Conservation (phyloP, 306 rosid species). For the Astragalus membranaceus region DNA sequence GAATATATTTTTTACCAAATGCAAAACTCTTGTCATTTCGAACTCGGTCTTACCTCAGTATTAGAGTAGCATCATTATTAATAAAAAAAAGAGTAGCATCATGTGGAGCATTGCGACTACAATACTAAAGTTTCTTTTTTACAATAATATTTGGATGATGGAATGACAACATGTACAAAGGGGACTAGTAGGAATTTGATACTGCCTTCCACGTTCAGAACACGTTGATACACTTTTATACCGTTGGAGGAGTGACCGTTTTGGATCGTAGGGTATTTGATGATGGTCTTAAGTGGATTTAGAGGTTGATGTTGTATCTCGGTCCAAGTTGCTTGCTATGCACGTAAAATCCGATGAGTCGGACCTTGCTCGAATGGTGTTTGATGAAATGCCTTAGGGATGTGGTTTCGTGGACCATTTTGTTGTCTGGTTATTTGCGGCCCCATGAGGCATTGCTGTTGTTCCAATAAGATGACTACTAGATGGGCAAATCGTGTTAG, state of each 20-base stretch:
- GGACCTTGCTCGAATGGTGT: slow-evolving; percentile 34
- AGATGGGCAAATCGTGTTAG: slow-evolving; percentile 34
- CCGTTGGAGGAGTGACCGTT: slow-evolving; percentile 29
- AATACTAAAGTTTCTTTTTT: too few relatives aligned
- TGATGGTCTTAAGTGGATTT: slow-evolving; percentile 27
- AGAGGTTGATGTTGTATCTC: slow-evolving; percentile 51
- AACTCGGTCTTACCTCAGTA: too few relatives aligned
- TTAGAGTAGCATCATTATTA: too few relatives aligned
- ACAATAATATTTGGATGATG: too few relatives aligned
- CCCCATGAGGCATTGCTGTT: slow-evolving; percentile 45
- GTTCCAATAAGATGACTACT: slow-evolving; percentile 35
- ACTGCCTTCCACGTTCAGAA: slow-evolving; percentile 51
- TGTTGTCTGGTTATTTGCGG: slow-evolving; percentile 46
- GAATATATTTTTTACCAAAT: too few relatives aligned
- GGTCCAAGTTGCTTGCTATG: slow-evolving; percentile 58
- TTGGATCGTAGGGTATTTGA: slow-evolving; percentile 40
- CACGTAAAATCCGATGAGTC: slow-evolving; percentile 43
- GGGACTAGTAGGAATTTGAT: too few relatives aligned
- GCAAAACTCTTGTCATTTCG: too few relatives aligned
- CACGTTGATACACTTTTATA: slow-evolving; percentile 47
- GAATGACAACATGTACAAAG: too few relatives aligned
- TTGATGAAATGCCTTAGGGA: slow-evolving; percentile 66
- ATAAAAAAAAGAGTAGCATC: too few relatives aligned
- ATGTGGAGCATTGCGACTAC: too few relatives aligned
- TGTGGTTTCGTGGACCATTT: slow-evolving; percentile 50